Evolutionary conservation across 2,329 filamentous ascomycete species (phyloP), one percentile per base, ranked within the genome.

Genomic region (Saccharata proteae): DNA sequence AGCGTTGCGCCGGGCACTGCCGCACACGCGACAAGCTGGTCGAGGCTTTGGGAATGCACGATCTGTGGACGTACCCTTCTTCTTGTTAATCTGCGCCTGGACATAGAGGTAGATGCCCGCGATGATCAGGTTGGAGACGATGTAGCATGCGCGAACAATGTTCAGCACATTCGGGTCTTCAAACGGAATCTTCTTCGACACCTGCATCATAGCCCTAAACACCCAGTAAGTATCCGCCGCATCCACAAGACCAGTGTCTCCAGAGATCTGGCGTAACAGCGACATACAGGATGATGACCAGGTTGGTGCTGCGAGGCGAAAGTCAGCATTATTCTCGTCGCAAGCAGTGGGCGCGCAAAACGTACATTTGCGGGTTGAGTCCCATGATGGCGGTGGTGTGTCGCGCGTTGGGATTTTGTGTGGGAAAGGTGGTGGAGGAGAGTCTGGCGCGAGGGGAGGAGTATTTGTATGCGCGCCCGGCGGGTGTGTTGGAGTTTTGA

Each of bases 131-230:
- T 98, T 82, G 44, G 76, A 78, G 43, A 75, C 49, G 36, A 80
- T 44, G 58, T 81, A 81, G 41, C 76, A 57, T 22, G 58, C 68
- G 48, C 77, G 76, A 37, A 80, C 71, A 37, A 66, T 59, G 45
- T 71, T 70, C 36, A 80, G 64, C 28, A 79, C 73, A 40, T 70
- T 66, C n/a, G 74, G 84, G 53, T 96, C 79, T 17, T 96, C 88
- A 51, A 96, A 93, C 29, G 86, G 84, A 39, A 98, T 77, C 62
- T 79, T 83, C 74, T 96, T 96, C 48, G 85, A 81, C 39, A 93
- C 80, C 71, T 94, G 88, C 84, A 96, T 94, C 80, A 94, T 92
- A 55, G 82, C 28, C 33, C 33, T n/a, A n/a, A n/a, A n/a, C n/a
- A n/a, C n/a, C n/a, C n/a, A n/a, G n/a, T n/a, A n/a, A 81, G 47